Evolutionary conservation across 1,139 yeast species (phyloP), one percentile per base, ranked within the genome.

Genomic region (Debaryomycetaceae sp.): DNA sequence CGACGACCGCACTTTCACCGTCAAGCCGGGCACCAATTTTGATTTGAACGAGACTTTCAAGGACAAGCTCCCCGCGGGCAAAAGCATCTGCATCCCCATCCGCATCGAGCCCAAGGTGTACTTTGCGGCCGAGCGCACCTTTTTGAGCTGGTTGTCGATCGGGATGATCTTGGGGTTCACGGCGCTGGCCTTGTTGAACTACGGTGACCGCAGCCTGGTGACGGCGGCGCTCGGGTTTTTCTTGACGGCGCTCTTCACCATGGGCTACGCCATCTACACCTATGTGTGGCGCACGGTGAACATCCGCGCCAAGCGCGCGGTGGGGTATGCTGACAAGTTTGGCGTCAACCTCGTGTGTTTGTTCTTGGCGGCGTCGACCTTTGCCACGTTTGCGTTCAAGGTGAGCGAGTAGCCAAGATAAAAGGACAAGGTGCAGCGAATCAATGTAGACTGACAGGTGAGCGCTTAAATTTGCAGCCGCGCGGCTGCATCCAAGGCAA

Each of bases 201-300:
- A 78, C 52, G 91, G 93, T 45, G 73, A 77, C 36, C 61, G 63
- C 31, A 61, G 78, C 25, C 79, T 96, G 0, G 67, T 86, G 45
- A 71, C 85, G 27, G 95, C 96, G 0, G 81, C 96, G 1, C 70
- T 86, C 35, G 94, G 95, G n/a, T 91, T 91, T 59, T 88, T 84
- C 59, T 37, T 84, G 14, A 78, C 94, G 16, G 86, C 97, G 0
- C 65, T 86, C 23, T 61, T 76, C 38, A 81, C 93, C 9, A 73
- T 89, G 36, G 34, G 66, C 13, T 89, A 89, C 55, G 74, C 96
- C n/a, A 71, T 83, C 13, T 73, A 67, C 44, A 73, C 75, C 47
- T 91, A 88, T 57, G 60, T 88, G 29, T 82, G 84, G 78, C 76
- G 98, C 58, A 91, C 88, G 6, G 56, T 78, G 33, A 81, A 81